These are phyloP conservation scores for Petrea volubilis DNA, from an alignment of 257 asterid genomes.

Conservation along the genomic window DNA sequence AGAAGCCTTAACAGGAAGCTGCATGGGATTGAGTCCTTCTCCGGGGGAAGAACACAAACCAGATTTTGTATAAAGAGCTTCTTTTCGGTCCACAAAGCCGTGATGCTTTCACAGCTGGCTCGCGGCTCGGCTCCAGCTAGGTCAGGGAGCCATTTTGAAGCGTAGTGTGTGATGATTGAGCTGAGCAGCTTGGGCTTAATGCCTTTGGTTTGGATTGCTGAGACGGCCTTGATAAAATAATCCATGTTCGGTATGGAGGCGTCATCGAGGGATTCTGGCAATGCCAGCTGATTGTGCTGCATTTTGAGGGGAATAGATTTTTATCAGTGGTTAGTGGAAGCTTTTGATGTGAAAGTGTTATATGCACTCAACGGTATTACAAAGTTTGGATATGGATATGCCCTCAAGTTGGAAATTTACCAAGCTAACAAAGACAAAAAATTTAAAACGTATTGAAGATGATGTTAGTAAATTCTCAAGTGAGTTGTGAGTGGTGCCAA, in stretches of 20 bases:
- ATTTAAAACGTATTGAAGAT: no score
- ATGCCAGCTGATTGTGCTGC: no score
- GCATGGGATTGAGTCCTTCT: conserved; percentile 67
- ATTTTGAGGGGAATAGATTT: no score
- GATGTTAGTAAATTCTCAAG: no score
- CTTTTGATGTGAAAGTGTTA: no score
- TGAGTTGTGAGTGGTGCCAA: no score
- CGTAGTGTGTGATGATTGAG: conserved; percentile 67
- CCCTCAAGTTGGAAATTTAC: no score
- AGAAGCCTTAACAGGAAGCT: conserved; percentile 64
- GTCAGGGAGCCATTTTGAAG: conserved; percentile 85
- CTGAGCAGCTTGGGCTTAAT: conserved; percentile 65
- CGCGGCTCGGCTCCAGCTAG: conserved; percentile 36
- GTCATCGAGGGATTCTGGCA: no score
- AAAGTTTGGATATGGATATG: no score
- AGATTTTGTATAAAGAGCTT: conserved; percentile 62
- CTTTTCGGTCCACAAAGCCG: conserved; percentile 61
- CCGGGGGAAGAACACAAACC: conserved; percentile 62
- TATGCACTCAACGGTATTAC: no score
- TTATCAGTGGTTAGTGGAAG: no score
- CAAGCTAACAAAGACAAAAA: no score
- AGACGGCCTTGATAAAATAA: conserved; percentile 60
- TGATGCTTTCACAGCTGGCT: conserved; percentile 36
- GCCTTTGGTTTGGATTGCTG: conserved; percentile 56
- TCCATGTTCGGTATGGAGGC: conserved; percentile 71